phyloP scores from a whole-genome alignment of 352 stramenopile genomes.

The Phytophthora constricta region DNA sequence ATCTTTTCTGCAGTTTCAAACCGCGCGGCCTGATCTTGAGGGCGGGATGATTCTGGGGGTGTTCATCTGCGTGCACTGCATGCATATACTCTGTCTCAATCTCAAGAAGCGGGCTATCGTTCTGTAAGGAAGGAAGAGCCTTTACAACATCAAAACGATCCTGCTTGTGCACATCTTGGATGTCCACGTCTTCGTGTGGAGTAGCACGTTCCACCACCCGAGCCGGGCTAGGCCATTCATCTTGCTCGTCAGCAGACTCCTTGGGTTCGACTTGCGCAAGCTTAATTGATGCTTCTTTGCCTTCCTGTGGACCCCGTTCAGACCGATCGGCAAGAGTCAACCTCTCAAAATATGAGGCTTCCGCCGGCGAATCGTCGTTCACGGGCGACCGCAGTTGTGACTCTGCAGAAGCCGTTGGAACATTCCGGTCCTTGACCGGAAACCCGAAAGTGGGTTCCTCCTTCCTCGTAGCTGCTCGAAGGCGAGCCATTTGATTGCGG shows the following conservation, averaged over 20 bases:
- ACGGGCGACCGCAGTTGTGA: slow-evolving; percentile 1
- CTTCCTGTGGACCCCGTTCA: slow-evolving; percentile 15
- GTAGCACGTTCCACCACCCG: not conserved
- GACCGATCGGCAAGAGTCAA: slow-evolving; percentile 23
- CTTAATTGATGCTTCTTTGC: not conserved
- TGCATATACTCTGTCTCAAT: not conserved
- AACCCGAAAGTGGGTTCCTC: slow-evolving; percentile 4
- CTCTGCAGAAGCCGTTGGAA: not conserved
- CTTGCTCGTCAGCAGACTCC: not conserved
- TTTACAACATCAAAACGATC: slow-evolving; percentile 15
- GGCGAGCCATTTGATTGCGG: slow-evolving; percentile 29
- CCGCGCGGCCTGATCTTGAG: slow-evolving; percentile 23
- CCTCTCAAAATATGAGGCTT: slow-evolving; percentile 23
- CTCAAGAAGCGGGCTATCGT: not conserved
- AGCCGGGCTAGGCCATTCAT: not conserved
- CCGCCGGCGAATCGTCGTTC: too few relatives aligned
- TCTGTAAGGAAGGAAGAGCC: not conserved
- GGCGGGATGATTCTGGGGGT: slow-evolving; percentile 1
- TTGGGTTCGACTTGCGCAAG: slow-evolving; percentile 3
- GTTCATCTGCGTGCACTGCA: not conserved
- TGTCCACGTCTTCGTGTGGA: not conserved
- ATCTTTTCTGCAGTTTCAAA: slow-evolving; percentile 43
- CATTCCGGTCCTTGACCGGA: slow-evolving; percentile 1
- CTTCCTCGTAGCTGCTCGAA: slow-evolving; percentile 31
- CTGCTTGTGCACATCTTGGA: not conserved